Base-by-base conservation (phyloP, 78 protist genomes). In the Dictyostelium brefeldianum region DNA sequence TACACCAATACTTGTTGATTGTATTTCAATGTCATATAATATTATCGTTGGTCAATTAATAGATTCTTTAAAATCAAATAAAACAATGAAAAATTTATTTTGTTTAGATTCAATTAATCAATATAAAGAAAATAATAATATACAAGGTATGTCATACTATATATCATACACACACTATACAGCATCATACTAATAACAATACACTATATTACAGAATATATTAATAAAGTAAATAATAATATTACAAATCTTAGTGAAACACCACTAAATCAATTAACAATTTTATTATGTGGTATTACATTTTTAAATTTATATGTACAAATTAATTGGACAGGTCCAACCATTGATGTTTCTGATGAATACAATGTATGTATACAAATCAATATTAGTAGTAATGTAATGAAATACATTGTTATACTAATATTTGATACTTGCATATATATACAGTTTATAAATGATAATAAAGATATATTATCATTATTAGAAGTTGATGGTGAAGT, bases 271-370 rank as follows among this genome's bases (percentile, higher is more conserved):
- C 93, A 74, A 77, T 27, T 87, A 41, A 12, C 27, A 12, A 11
- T 87, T 20, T 77, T 87, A 50, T 47, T 87, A 62, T 12, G 48
- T 47, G 93, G 93, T 87, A 77, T 87, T 50, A 77, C 93, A 64
- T 77, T 87, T 50, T 87, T 87, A 62, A 87, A 87, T 64, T 59
- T 87, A 51, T 87, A 64, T 65, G 79, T 87, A 22, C 93, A 87
- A 50, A 64, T 87, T 41, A 87, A 87, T 77, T 87, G 93, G 93
- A 87, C 93, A 29, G 93, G 93, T n/a, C 83, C 84, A 46, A 57
- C 85, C 25, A 22, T 53, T 47, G 53, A 51, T 54, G 36, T 78
- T 54, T 29, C 51, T 27, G 27, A 53, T 22, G 81, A 77, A 15
- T 73, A 46, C 46, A 73, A n/a, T 73, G 79, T 73, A 73, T 73